Conservation (phyloP, 208 protist species). For the Crithidia bombi region DNA sequence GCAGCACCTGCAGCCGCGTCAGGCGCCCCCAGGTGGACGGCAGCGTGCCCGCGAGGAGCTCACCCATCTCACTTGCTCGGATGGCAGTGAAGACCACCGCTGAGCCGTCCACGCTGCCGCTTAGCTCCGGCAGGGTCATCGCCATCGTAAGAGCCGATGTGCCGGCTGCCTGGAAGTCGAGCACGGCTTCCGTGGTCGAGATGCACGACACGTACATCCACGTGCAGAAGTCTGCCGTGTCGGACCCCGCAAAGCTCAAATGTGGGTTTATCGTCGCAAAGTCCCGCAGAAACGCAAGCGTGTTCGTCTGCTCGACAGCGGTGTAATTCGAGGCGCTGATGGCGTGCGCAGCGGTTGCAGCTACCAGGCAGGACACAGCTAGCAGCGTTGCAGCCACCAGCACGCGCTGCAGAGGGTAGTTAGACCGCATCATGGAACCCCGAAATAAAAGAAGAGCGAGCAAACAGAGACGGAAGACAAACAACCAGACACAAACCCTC, state of each 20-base stretch:
- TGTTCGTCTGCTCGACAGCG: neutral
- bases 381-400: no score
- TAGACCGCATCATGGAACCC: no score
- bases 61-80: neutral
- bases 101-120: neutral
- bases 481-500: no score
- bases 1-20: neutral
- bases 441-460: no score
- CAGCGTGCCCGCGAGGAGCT: conserved; percentile 1
- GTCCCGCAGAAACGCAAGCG: neutral
- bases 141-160: neutral
- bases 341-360: neutral
- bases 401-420: no score
- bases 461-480: no score
- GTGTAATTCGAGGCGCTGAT: neutral
- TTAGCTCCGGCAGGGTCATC: conserved; percentile 3
- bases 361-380: no score
- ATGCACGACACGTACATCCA: neutral
- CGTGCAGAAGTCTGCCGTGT: neutral
- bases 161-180: neutral
- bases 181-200: neutral
- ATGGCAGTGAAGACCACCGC: neutral
- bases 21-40: neutral
- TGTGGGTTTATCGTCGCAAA: no score
- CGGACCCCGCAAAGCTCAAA: neutral